Percentiles rank a stretch among this genome's conserved stretches.
Evolutionary conservation across 805 yeast genomes (phyloP).

Genomic region (Starmera caribaea): DNA sequence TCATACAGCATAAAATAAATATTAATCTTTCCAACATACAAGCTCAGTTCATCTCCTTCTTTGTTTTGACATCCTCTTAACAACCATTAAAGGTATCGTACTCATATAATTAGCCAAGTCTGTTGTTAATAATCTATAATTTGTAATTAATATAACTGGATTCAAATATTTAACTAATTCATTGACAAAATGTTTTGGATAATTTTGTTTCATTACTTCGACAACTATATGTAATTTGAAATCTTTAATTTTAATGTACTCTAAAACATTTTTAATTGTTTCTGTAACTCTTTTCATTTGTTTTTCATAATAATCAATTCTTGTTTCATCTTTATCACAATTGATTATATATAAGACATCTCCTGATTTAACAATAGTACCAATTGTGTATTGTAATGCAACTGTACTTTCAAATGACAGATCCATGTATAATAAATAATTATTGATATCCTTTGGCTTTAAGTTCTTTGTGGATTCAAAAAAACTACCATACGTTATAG

Average conservation of each 20-base stretch:
- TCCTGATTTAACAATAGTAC: conserved; percentile 75
- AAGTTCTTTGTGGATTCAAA: conserved; percentile 26
- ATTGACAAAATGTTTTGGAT: conserved; percentile 27
- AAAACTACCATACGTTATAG: conserved; percentile 60
- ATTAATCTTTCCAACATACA: too few relatives aligned
- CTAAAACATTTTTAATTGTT: conserved; percentile 6
- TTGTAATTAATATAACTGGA: conserved; percentile 18
- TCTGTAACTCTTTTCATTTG: conserved; percentile 8
- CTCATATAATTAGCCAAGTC: conserved; percentile 13
- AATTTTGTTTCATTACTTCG: conserved; percentile 26
- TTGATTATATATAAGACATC: conserved; percentile 62
- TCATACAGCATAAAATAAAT: too few relatives aligned
- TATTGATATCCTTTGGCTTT: conserved; percentile 27
- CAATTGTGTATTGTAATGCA: conserved; percentile 84
- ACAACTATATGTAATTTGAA: conserved; percentile 20
- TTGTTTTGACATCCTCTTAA: conserved; percentile 11
- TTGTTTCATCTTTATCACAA: conserved; percentile 38
- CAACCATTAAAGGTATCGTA: conserved; percentile 14
- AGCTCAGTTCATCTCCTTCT: neutral
- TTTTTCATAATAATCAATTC: conserved; percentile 14
- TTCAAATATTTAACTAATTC: conserved; percentile 26
- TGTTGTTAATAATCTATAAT: conserved; percentile 6
- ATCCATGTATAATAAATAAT: conserved; percentile 73
- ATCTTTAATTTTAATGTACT: conserved; percentile 7
- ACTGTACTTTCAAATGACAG: conserved; percentile 73